Conservation (phyloP, 768 basidiomycete species). For the Phylloporus arenicola region DNA sequence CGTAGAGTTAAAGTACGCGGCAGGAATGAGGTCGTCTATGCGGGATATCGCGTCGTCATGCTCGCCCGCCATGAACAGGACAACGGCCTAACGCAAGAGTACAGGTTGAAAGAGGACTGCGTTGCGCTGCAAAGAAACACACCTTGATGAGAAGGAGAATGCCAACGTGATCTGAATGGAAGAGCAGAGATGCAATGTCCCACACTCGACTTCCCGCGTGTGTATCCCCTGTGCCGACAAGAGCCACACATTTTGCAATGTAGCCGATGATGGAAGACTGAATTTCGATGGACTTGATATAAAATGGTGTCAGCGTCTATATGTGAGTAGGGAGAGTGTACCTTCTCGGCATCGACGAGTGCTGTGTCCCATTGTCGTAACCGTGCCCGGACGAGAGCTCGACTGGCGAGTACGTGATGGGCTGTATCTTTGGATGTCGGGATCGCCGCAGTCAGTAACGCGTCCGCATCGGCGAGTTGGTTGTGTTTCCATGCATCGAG, state of each 20-base stretch:
- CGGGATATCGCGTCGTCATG: too few species aligned
- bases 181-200: too few species aligned
- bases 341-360: background rate
- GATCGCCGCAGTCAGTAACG: background rate
- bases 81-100: too few species aligned
- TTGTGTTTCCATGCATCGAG: too few species aligned
- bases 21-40: too few species aligned
- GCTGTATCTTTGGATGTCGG: background rate
- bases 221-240: background rate
- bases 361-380: slow-evolving; percentile 3
- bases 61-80: too few species aligned
- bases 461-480: background rate
- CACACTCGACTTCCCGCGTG: too few species aligned
- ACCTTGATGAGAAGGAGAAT: too few species aligned
- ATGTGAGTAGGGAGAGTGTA: background rate
- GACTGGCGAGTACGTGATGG: background rate
- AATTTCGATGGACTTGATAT: background rate
- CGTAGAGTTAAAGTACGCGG: too few species aligned
- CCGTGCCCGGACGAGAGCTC: slow-evolving; percentile 2
- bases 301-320: background rate
- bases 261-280: background rate
- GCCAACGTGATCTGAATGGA: too few species aligned
- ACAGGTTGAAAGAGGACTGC: too few species aligned
- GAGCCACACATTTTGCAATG: background rate
- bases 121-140: too few species aligned